A percentile compares a stretch with the other conserved stretches of the same genome.
Conservation (phyloP, 805 yeast species). For the Middelhovenomyces tepae region DNA sequence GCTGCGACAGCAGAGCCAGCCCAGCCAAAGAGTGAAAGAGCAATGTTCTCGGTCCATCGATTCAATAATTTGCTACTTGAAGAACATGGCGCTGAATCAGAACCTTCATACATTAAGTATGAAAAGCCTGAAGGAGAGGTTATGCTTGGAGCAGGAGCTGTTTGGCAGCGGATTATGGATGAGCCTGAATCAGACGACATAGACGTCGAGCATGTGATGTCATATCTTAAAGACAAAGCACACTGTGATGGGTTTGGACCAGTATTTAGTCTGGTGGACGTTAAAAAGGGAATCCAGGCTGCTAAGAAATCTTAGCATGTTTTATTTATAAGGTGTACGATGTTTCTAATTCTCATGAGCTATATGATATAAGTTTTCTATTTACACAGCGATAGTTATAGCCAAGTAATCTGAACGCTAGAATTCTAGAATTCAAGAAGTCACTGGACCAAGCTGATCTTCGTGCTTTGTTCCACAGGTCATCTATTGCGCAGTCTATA, state of each 20-base stretch:
- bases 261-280: conserved; percentile 18
- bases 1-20: conserved; percentile 3
- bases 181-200: conserved; percentile 32
- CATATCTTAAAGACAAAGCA: conserved; percentile 54
- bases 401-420: too few relatives aligned
- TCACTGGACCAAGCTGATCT: too few relatives aligned
- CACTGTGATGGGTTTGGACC: conserved; percentile 69
- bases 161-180: conserved; percentile 69
- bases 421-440: too few relatives aligned
- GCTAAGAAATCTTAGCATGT: too few relatives aligned
- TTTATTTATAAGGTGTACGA: too few relatives aligned
- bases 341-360: too few relatives aligned
- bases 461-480: too few relatives aligned
- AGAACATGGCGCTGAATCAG: conserved; percentile 14
- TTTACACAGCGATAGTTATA: too few relatives aligned
- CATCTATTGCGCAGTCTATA: too few relatives aligned
- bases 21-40: conserved; percentile 6
- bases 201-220: conserved; percentile 53
- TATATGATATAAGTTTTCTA: too few relatives aligned
- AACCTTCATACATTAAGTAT: conserved; percentile 12
- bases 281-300: conserved; percentile 19
- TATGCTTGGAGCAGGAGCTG: conserved; percentile 63
- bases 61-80: conserved; percentile 13
- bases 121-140: conserved; percentile 31
- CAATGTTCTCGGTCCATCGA: conserved; percentile 14